Evolutionary conservation across 1,139 yeast genomes (phyloP), one percentile per base, ranked within the genome.

Genomic region (Debaryomyces sp.): DNA sequence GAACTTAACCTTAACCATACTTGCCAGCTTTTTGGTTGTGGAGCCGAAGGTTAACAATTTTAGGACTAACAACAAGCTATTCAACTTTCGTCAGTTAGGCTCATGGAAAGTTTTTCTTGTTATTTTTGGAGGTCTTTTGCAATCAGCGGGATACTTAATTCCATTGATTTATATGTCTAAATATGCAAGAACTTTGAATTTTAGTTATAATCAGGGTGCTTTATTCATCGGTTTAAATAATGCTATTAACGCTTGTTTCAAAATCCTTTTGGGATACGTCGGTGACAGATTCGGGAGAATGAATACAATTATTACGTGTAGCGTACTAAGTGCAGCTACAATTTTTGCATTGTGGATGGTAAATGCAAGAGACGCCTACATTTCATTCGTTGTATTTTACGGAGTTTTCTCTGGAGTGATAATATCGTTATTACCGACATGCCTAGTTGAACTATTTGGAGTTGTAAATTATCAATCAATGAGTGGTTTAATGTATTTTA

Each of bases 151-250:
- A 1, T 75, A 75, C 51, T 58, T 71, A 48, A 71, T 73, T 24
- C 75, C 77, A 10, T 60, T 73, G 43, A 65, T 67, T 45, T 74
- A 59, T 57, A 73, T 75, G 78, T 73, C 79, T 1, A 64, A 41
- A 7, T 75, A 73, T 51, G 71, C 69, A 1, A 57, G 58, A 24
- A 60, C 77, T 0, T 51, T 75, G 13, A 77, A 77, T 1, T 73
- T 63, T 53, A 53, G 30, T 67, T 5, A 59, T 13, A 56, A 57
- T 8, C 67, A 67, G 43, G 78, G 79, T 3, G 78, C 80, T 0
- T 52, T 63, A n/a, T 70, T 74, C 44, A 75, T 75, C 54, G 78
- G 75, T 5, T 38, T 73, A 15, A 74, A 72, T 54, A 75, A 75
- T 51, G 70, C 66, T 9, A 64, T 73, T 43, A 75, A 74, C 57